Conservation (phyloP, 2,329 filamentous ascomycete genomes). For the Talaromyces verruculosus region DNA sequence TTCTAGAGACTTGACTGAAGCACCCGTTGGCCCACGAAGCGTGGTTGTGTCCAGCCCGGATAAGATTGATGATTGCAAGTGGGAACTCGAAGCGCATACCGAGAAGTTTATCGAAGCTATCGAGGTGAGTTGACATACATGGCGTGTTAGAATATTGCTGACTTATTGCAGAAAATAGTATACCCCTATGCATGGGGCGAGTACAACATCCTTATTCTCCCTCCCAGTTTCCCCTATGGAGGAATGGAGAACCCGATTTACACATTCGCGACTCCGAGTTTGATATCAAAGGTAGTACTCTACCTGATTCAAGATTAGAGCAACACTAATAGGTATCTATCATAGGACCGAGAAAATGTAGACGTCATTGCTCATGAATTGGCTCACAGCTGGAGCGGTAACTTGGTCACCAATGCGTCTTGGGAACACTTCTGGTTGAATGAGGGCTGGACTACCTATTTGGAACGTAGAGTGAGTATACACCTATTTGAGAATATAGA, state of each 20-base stretch:
- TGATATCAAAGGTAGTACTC: conserved; percentile 69
- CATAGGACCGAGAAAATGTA: conserved; percentile 74
- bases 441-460: conserved; percentile 89
- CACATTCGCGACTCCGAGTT: conserved; percentile 91
- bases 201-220: conserved; percentile 90
- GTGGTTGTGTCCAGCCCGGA: conserved; percentile 85
- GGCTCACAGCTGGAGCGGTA: conserved; percentile 80
- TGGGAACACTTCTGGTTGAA: conserved; percentile 62
- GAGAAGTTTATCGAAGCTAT: conserved; percentile 88
- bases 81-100: conserved; percentile 88
- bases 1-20: conserved; percentile 79
- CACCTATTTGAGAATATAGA: neutral
- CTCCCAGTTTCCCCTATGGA: conserved; percentile 86
- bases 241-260: conserved; percentile 86
- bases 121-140: conserved; percentile 35
- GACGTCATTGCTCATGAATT: conserved; percentile 93
- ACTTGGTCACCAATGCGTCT: conserved; percentile 58
- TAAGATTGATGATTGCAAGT: conserved; percentile 77
- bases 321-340: neutral
- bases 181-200: conserved; percentile 92
- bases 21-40: conserved; percentile 82
- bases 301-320: too few species aligned
- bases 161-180: conserved; percentile 54
- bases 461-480: conserved; percentile 68
- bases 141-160: neutral